A percentile compares a stretch with the other conserved stretches of the same genome.
Conservation (phyloP, 208 protist species). For the Phytomonas francai region DNA sequence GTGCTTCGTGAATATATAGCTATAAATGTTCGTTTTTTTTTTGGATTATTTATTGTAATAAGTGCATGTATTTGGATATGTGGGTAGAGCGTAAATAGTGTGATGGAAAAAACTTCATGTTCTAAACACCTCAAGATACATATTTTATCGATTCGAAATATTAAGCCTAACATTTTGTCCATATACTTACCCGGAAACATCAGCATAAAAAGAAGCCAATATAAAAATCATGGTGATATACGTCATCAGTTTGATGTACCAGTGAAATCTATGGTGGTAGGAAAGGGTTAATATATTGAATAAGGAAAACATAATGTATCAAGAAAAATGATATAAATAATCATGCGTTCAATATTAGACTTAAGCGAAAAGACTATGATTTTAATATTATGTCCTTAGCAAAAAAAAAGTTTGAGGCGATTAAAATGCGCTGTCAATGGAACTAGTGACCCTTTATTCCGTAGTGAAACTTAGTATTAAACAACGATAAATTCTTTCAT, state of each 20-base stretch:
- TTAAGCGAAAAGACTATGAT: not conserved
- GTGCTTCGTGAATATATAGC: not conserved
- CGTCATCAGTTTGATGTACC: not conserved
- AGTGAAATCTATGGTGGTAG: not conserved
- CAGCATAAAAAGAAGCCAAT: not conserved
- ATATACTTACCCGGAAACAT: not conserved
- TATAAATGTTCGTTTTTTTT: not conserved
- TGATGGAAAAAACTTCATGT: not conserved
- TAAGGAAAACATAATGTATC: slow-evolving; percentile 5
- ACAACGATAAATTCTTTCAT: not conserved
- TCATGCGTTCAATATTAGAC: not conserved
- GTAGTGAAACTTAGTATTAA: not conserved
- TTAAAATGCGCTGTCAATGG: not conserved
- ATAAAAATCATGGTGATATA: not conserved
- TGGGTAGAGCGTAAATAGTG: not conserved
- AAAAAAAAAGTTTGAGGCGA: not conserved
- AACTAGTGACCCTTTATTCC: not conserved
- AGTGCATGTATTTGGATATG: not conserved
- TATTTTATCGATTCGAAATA: not conserved
- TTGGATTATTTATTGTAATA: not conserved
- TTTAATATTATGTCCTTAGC: not conserved
- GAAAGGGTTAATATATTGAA: not conserved
- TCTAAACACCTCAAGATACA: not conserved
- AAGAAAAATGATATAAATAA: not conserved
- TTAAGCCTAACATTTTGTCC: not conserved